Evolutionary conservation across 306 rosid genomes (phyloP).

Genomic region (Gastrolobium bilobum): DNA sequence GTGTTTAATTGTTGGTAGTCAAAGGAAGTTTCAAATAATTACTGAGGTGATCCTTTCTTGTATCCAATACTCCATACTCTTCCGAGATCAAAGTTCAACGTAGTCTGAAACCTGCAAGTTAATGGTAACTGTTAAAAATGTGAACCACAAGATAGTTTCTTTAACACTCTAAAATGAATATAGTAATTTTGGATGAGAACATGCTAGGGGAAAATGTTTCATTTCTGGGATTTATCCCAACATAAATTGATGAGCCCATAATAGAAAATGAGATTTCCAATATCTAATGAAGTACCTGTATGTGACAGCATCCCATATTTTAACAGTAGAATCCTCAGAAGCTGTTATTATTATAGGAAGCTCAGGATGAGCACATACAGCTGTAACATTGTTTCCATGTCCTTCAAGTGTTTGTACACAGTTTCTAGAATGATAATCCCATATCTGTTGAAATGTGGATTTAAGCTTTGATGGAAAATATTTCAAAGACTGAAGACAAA

Average conservation of each 20-base stretch:
- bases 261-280: neutral
- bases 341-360: constrained; percentile 63
- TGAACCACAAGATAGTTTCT: neutral
- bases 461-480: neutral
- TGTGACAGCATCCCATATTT: constrained; percentile 61
- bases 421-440: constrained; percentile 59
- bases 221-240: neutral
- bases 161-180: neutral
- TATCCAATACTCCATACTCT: constrained; percentile 74
- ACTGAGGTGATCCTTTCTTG: constrained; percentile 61
- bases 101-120: constrained; percentile 57
- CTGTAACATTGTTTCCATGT: constrained; percentile 63
- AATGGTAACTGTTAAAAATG: neutral
- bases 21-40: constrained; percentile 42
- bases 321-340: constrained; percentile 68
- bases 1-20: neutral
- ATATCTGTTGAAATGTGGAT: constrained; percentile 50
- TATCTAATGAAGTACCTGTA: constrained; percentile 44
- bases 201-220: neutral
- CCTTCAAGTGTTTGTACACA: constrained; percentile 67
- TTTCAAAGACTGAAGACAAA: neutral
- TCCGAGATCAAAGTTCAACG: constrained; percentile 59
- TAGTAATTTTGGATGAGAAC: neutral
- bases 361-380: constrained; percentile 62
- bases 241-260: neutral